Evolutionary conservation across 139 green algal species (phyloP).

Genomic region (Desmodesmus armatus): DNA sequence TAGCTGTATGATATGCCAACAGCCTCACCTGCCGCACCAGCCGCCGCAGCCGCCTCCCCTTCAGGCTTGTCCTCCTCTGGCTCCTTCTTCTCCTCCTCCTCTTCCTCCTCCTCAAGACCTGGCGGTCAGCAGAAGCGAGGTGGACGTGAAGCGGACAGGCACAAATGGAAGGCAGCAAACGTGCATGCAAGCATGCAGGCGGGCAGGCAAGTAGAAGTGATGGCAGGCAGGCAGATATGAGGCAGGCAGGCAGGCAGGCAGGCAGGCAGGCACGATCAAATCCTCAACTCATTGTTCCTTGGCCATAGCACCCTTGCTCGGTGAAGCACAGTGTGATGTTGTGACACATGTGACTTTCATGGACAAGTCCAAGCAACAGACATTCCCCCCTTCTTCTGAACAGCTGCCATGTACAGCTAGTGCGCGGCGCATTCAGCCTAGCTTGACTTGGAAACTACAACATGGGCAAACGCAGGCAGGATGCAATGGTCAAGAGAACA

Average conservation of each 20-base stretch:
- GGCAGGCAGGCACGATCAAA: not conserved
- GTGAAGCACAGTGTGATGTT: not conserved
- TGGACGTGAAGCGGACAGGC: not conserved
- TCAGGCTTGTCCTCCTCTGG: conserved; percentile 14
- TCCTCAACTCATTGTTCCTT: not conserved
- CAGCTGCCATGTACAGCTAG: not conserved
- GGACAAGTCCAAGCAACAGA: not conserved
- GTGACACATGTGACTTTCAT: not conserved
- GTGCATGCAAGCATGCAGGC: not conserved
- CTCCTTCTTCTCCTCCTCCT: conserved; percentile 42
- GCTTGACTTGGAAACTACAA: not conserved
- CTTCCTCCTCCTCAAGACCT: conserved; percentile 37
- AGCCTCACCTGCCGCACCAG: not conserved
- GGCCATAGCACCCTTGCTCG: not conserved
- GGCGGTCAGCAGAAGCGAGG: not conserved
- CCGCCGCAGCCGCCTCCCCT: not conserved
- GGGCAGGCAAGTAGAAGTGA: too few species aligned
- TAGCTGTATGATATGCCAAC: not conserved
- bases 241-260: not conserved
- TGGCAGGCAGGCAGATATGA: not conserved
- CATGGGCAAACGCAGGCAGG: not conserved
- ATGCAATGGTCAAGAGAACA: not conserved
- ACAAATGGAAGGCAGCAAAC: not conserved
- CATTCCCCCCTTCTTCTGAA: not conserved
- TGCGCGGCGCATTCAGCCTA: not conserved